Conservation (phyloP, 306 rosid species). For the Lathyrus aphaca region DNA sequence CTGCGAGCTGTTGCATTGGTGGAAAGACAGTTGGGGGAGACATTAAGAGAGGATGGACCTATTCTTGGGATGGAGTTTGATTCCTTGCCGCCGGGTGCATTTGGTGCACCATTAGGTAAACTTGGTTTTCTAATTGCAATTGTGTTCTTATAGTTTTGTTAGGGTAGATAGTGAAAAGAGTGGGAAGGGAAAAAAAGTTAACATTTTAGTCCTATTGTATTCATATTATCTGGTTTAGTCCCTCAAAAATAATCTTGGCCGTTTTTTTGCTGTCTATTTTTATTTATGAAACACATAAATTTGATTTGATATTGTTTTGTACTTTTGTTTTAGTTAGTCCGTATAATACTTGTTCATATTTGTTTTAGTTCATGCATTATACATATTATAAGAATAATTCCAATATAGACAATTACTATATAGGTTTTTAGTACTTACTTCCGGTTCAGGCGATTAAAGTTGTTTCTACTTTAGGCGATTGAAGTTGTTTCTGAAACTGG, state of each 20-base stretch:
- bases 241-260: neutral
- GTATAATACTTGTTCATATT: neutral
- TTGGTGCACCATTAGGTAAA: conserved; percentile 74
- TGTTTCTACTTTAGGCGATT: no score
- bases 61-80: conserved; percentile 82
- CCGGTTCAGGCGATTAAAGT: no score
- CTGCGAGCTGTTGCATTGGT: conserved; percentile 66
- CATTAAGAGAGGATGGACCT: conserved; percentile 74
- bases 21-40: conserved; percentile 71
- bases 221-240: neutral
- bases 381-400: neutral
- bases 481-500: no score
- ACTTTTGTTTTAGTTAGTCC: neutral
- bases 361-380: neutral
- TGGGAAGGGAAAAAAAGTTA: neutral
- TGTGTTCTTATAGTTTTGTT: conserved; percentile 15
- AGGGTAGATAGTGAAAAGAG: neutral
- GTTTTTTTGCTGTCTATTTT: neutral
- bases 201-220: neutral
- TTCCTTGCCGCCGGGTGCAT: conserved; percentile 74
- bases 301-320: neutral
- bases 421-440: no score
- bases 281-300: neutral
- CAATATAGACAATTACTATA: neutral
- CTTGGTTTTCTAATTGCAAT: conserved; percentile 25